Evolutionary conservation across 2,329 filamentous ascomycete genomes (phyloP), one percentile per base, ranked within the genome.

Genomic region (Leptosphaerulina australis): DNA sequence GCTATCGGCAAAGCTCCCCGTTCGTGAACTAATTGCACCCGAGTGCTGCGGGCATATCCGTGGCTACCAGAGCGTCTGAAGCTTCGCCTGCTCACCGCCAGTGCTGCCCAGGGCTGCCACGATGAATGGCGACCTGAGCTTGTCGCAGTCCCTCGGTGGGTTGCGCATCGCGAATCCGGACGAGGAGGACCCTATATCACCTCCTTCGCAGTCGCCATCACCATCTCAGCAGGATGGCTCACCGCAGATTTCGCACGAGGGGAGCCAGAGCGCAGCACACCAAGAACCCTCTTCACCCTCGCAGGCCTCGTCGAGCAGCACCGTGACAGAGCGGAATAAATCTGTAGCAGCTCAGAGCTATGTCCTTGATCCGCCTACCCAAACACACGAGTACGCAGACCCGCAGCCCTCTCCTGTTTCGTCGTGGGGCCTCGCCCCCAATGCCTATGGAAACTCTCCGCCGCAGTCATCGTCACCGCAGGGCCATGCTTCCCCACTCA

Each of bases 81-180:
- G 49, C 44, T 10, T 28, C 43, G 49, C 41, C 36, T 56, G 62
- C 62, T 58, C 44, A 41, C 58, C 57, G 55, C 55, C 52, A 36
- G 44, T 45, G 51, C 58, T 58, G 62, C 58, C 58, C 66, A 49
- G 39, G 50, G 53, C 64, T 57, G 58, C 60, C 63, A 68, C 71
- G 74, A 97, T 97, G 91, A 90, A 91, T 78, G 90, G 90, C 75
- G 91, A 96, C 79, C 79, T 96, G 72, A 96, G 90, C 76, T 85
- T 97, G 62, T 94, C 91, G 70, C 89, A 92, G 78, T 90, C 91
- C 69, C 83, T 97, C 68, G 94, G 94, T 69, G 93, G 93, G 67
- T 81, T 99, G 75, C 90, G 93, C 73, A 97, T 99, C 74, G 93
- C 94, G 66, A 99, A 97, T 74, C 93, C 93, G 46, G 92, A 97